Evolutionary conservation across 2,329 filamentous ascomycete genomes (phyloP), one percentile per base, ranked within the genome.

Genomic region (Diaporthe sp.): DNA sequence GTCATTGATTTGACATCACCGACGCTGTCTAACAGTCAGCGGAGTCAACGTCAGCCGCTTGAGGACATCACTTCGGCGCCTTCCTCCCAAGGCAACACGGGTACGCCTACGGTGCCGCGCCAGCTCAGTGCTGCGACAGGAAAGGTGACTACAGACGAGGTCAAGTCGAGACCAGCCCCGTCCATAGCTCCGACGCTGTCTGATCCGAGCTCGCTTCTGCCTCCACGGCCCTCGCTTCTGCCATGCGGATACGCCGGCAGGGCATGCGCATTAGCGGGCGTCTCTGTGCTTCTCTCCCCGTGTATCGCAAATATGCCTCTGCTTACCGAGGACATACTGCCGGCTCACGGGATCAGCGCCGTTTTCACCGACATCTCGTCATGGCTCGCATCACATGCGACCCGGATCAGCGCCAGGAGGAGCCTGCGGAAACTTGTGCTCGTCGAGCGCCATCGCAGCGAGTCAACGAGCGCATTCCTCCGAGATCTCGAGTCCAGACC

Each of bases 271-370:
- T 77, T 90, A 30, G 77, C 79, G 0, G 80, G 80, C 22, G 82
- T 77, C 47, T 78, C 80, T 0, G 77, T 90, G 42, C 76, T 90
- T 2, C 78, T 89, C 2, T 82, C 86, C 0, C 84, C 85, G 0
- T 85, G 83, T 67, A 83, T 89, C 22, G 78, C 85, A 17, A 74
- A 78, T 3, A 81, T 82, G 13, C 81, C 81, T 0, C 81, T 81
- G 77, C 78, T 87, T 8, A 82, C 82, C 0, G 82, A 85, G 1
- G 79, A 82, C 30, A 78, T 89, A 0, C 79, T 89, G 1, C 75
- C 77, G 1, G 78, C 78, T 0, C 89, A 90, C 55, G 87, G 87
- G 1, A 79, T 89, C 50, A 45, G 76, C 2, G 71, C 79, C 0
- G 80, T 84, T 22, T 76, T 83, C 1, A 79, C 79, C 0, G 81